A percentile compares a stretch with the other conserved stretches of the same genome.
These are phyloP conservation scores for Blattamonas nauphoetae DNA, from an alignment of 78 protist genomes.

Conservation along the genomic window DNA sequence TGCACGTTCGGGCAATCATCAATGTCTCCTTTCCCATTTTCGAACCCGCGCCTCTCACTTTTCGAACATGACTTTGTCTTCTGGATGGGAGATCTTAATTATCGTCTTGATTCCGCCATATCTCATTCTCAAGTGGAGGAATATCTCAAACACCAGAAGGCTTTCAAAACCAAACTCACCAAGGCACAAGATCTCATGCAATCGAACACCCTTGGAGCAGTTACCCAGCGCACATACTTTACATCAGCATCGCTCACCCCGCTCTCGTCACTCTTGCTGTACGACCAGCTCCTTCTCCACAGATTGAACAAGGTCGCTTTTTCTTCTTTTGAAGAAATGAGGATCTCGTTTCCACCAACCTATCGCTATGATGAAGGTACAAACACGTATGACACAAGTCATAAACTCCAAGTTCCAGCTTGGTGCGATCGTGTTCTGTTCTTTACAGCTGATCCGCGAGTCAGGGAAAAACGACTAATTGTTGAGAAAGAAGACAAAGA, in stretches of 20 bases:
- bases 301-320: background rate
- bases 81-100: conserved; percentile 27
- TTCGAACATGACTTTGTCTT: background rate
- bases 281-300: conserved; percentile 13
- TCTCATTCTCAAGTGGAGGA: background rate
- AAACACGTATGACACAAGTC: background rate
- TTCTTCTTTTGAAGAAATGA: conserved; percentile 12
- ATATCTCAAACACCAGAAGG: too few species aligned
- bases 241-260: too few species aligned
- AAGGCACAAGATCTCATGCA: too few species aligned
- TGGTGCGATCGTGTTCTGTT: conserved; percentile 14
- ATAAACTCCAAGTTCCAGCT: conserved; percentile 3
- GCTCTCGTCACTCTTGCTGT: background rate
- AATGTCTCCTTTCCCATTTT: too few species aligned
- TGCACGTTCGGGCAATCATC: background rate
- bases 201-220: too few species aligned
- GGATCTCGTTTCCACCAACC: conserved; percentile 10
- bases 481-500: too few species aligned
- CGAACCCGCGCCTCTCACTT: background rate
- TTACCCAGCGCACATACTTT: too few species aligned
- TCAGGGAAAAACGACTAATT: too few species aligned
- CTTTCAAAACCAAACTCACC: too few species aligned
- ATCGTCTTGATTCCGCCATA: conserved; percentile 16
- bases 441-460: too few species aligned
- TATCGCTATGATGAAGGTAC: background rate